Conservation (phyloP, 768 basidiomycete genomes). For the Phaeotremella fagi region DNA sequence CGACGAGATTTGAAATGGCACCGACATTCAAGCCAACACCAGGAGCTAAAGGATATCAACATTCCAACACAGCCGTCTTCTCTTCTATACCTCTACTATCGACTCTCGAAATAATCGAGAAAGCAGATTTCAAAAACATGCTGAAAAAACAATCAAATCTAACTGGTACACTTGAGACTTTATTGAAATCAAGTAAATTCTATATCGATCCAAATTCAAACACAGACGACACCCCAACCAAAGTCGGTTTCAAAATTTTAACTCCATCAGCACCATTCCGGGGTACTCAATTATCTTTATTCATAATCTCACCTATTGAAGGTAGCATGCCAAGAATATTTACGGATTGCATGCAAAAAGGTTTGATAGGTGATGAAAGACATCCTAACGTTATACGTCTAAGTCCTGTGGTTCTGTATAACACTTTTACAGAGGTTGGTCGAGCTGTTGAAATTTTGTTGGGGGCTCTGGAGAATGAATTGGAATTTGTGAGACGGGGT, state of each 20-base stretch:
- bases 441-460: constrained; percentile 64
- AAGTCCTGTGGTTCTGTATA: constrained; percentile 82
- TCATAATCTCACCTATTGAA: constrained; percentile 59
- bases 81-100: constrained; percentile 75
- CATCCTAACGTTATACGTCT: constrained; percentile 87
- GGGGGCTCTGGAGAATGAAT: constrained; percentile 47
- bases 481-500: constrained; percentile 1
- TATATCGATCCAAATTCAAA: constrained; percentile 54
- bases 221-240: constrained; percentile 33
- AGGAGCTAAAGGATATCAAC: constrained; percentile 92
- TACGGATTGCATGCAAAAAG: constrained; percentile 58
- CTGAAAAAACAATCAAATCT: constrained; percentile 66
- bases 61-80: constrained; percentile 87
- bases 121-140: constrained; percentile 69
- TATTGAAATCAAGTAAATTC: constrained; percentile 61
- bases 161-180: constrained; percentile 65
- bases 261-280: constrained; percentile 69
- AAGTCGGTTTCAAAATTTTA: constrained; percentile 77
- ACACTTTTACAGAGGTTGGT: constrained; percentile 70
- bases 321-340: constrained; percentile 69
- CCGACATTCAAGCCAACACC: constrained; percentile 71
- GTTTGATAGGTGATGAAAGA: constrained; percentile 88
- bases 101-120: constrained; percentile 71
- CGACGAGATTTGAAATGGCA: constrained; percentile 87
- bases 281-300: constrained; percentile 81